Evolutionary conservation across 2,329 filamentous ascomycete genomes (phyloP), one percentile per base, ranked within the genome.

Genomic region (Emergomyces africanus): DNA sequence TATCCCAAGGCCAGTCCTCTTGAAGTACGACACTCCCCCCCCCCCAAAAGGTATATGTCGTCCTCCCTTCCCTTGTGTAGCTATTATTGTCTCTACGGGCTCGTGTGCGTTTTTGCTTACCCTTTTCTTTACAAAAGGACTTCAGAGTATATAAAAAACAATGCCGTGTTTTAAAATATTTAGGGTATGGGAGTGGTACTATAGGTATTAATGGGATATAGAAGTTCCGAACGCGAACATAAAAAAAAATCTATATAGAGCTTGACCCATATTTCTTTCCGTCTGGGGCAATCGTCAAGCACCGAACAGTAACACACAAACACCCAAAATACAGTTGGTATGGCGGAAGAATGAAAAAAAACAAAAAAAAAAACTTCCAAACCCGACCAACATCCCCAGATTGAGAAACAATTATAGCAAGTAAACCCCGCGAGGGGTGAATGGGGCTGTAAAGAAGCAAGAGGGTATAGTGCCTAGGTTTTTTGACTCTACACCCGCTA

Each of bases 131-230:
- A 55, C 55, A 57, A 46, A 48, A 37, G 48, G 61, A 58, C 60
- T n/a, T n/a, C 61, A 56, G 55, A 55, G 46, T 61, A 61, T 54
- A 65, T 64, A 60, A 62, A 64, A 62, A 61, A 66, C 57, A 23
- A 25, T 25, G 62, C 30, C 18, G 5, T 18, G 33, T 39, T 49
- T 39, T 1, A 23, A 37, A 3, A 51, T 35, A 51, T 20, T 37
- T 51, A 3, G 30, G 18, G 23, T 35, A 39, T 23, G 18, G 48
- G 10, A 37, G 30, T 33, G 2, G n/a, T 20, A 20, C 1, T 35
- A 37, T 23, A 57, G 51, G 58, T 42, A 50, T 49, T 54, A 53
- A 48, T 59, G 39, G 35, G 25, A 55, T 55, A 60, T 54, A 61
- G 63, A 60, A 57, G 61, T 60, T 65, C 59, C 44, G 46, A 57